Percentiles rank a stretch among this genome's conserved stretches.
These are phyloP conservation scores for Calamus simplicifolius DNA, from an alignment of 176 grass and related monocot species.

Conservation along the genomic window DNA sequence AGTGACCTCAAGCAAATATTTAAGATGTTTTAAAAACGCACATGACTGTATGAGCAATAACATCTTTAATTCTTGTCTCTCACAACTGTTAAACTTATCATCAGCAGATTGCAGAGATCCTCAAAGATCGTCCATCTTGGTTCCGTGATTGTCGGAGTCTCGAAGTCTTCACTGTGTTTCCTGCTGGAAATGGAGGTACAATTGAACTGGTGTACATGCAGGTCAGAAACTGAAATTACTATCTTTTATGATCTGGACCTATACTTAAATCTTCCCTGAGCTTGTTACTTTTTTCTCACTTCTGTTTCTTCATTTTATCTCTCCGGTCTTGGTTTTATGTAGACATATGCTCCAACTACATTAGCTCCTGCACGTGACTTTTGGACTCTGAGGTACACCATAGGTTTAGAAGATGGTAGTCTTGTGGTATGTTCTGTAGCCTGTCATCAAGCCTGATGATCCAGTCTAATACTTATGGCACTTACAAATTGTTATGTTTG, in stretches of 20 bases:
- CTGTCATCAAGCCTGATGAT: neutral
- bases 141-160: slow-evolving; percentile 93
- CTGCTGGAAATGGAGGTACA: slow-evolving; percentile 86
- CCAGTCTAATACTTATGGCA: neutral
- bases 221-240: slow-evolving; percentile 28
- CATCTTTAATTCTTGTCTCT: slow-evolving; percentile 1
- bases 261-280: neutral
- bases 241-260: slow-evolving; percentile 2
- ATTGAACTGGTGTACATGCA: slow-evolving; percentile 96
- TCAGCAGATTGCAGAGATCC: slow-evolving; percentile 66
- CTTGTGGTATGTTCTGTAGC: slow-evolving; percentile 51
- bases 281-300: neutral
- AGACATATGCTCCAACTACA: slow-evolving; percentile 98
- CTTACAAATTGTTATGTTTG: slow-evolving; percentile 10
- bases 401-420: slow-evolving; percentile 79
- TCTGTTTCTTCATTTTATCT: slow-evolving; percentile 8
- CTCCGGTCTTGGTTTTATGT: slow-evolving; percentile 1
- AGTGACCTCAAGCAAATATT: too few relatives aligned
- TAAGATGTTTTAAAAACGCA: too few relatives aligned
- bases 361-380: slow-evolving; percentile 90
- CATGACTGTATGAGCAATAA: neutral
- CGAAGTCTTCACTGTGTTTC: slow-evolving; percentile 78
- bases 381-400: slow-evolving; percentile 94
- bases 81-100: slow-evolving; percentile 16
- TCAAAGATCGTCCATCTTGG: slow-evolving; percentile 90